These are phyloP conservation scores for Tetracentron sinense DNA, from an alignment of 164 flowering plant genomes.

Conservation along the genomic window DNA sequence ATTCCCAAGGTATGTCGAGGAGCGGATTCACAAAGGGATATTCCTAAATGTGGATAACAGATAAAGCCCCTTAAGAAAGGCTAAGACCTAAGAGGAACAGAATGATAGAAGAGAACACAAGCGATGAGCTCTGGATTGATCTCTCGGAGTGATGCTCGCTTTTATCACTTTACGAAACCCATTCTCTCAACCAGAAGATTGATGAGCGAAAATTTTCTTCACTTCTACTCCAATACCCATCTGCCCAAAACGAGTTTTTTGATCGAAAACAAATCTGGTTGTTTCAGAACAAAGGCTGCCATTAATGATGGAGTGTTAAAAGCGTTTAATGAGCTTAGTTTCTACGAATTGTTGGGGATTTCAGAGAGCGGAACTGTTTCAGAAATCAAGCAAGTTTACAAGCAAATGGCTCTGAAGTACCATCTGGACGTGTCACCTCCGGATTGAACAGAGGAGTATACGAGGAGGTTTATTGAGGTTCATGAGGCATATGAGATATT, in stretches of 20 bases:
- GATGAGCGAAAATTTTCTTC: neutral
- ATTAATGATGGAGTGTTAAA: conserved; percentile 15
- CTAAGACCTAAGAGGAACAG: no score
- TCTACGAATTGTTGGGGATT: conserved; percentile 78
- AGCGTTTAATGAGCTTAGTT: conserved; percentile 24
- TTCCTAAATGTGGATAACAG: no score
- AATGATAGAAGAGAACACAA: neutral
- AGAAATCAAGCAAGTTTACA: conserved; percentile 87
- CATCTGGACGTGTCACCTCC: conserved; percentile 96
- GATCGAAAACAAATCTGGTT: conserved; percentile 9
- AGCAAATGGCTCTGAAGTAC: conserved; percentile 73
- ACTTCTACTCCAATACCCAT: conserved; percentile 9
- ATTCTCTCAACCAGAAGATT: neutral
- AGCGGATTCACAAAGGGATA: no score
- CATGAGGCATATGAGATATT: conserved; percentile 94
- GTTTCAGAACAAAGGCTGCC: conserved; percentile 19
- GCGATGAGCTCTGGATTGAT: conserved; percentile 15
- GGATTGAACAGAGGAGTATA: conserved; percentile 66
- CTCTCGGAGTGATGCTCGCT: conserved; percentile 27
- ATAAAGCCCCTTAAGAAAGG: no score
- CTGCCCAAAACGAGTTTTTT: conserved; percentile 2
- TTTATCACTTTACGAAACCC: conserved; percentile 2
- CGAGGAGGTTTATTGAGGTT: conserved; percentile 67
- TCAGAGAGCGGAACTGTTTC: conserved; percentile 42
- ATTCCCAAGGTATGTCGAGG: no score